Conservation (phyloP, 1,284 basidiomycete genomes). For the Cerioporus squamosus region DNA sequence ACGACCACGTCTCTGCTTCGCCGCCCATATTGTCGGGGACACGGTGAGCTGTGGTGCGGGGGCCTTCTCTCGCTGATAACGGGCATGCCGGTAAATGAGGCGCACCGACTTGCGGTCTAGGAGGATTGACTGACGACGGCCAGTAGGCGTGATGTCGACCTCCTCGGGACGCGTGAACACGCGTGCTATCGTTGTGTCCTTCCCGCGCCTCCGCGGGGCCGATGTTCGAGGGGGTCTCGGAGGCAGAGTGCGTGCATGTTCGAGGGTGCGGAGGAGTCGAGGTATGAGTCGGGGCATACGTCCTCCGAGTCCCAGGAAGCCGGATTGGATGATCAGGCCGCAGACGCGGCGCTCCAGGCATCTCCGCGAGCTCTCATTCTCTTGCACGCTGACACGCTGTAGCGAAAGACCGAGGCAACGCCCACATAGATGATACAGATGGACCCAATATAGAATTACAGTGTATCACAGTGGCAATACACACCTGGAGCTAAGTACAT, state of each 20-base stretch:
- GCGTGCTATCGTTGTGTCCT: background rate
- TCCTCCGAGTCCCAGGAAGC: no score
- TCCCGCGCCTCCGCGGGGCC: background rate
- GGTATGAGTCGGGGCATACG: slow-evolving; percentile 70
- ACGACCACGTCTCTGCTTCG: slow-evolving; percentile 2
- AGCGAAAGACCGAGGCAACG: no score
- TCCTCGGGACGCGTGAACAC: slow-evolving; percentile 22
- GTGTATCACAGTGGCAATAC: no score
- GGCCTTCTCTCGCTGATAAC: slow-evolving; percentile 19
- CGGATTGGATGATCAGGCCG: no score
- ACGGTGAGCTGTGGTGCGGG: slow-evolving; percentile 13
- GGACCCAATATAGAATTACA: no score
- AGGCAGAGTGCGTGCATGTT: slow-evolving; percentile 27
- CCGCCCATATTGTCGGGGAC: slow-evolving; percentile 4
- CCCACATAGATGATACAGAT: no score
- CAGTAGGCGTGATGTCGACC: slow-evolving; percentile 22
- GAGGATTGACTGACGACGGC: slow-evolving; percentile 28
- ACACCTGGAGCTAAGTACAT: no score
- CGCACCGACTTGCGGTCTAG: slow-evolving; percentile 24
- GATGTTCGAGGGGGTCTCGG: slow-evolving; percentile 1
- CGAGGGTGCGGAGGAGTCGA: slow-evolving; percentile 54
- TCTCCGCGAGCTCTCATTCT: background rate
- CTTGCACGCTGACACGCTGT: no score
- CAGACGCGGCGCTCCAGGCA: no score
- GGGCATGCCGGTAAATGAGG: slow-evolving; percentile 21